Evolutionary conservation across 140 eudicot species (phyloP), one percentile per base, ranked within the genome.

Genomic region (Oenanthe javanica): DNA sequence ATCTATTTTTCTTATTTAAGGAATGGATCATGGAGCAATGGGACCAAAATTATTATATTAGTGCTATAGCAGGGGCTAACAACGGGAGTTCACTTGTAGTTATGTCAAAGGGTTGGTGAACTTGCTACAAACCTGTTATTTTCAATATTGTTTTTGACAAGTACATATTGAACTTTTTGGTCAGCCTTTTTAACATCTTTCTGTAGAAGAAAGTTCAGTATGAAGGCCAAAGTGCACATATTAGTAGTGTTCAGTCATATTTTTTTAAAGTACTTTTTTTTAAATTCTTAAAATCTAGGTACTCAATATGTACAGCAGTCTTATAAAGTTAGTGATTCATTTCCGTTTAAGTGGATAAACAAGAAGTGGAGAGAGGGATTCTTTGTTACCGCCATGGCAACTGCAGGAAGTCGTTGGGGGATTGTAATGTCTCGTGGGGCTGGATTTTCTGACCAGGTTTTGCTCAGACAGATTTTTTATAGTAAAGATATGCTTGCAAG

Each of bases 21-120:
- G 97, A 91, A 25, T 93, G 98, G 98, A 93, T 93, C 49, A 89
- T 91, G 96, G 96, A 89, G 81, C 97, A 90, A 18, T 91, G 98
- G 98, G 98, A 94, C 82, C 89, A 87, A 83, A 89, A 87, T 67
- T 91, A 84, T 72, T 94, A 93, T 81, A 91, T 93, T 52, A 93
- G 87, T 86, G 91, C 98, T 43, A 72, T 91, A 73, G 97, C 97
- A 10, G 98, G 98, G 81, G 91, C 97, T 55, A 86, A 81, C 77
- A 93, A 87, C 51, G 97, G 96, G 40, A 88, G 91, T 86, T 89
- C 97, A 16, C 84, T 91, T 47, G 96, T 91, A 2, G 96, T 93
- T 21, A 93, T 93, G 98, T 93, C 98, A 0, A 91, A 82, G 85
- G 97, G 97, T 93, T 77, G 81, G 89, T 84, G 21, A 5, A 46